These are phyloP conservation scores for Taiozyma onychis DNA, from an alignment of 1,139 yeast species.

Conservation along the genomic window DNA sequence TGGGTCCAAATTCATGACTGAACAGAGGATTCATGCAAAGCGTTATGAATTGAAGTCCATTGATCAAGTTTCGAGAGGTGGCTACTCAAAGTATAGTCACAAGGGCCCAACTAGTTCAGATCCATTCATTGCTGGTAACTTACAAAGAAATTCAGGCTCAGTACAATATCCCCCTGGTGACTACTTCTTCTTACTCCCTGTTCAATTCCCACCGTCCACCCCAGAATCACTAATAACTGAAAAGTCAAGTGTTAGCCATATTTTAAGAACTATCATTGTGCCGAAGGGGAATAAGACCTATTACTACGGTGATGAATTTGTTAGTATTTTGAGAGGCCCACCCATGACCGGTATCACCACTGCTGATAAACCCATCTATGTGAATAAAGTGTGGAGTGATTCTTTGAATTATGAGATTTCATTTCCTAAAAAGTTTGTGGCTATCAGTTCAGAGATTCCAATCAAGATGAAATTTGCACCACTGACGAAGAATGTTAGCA, in stretches of 20 bases:
- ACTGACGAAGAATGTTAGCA: slow-evolving; percentile 55
- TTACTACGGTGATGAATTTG: slow-evolving; percentile 19
- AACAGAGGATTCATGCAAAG: slow-evolving; percentile 14
- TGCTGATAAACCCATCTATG: slow-evolving; percentile 75
- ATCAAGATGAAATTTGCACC: slow-evolving; percentile 70
- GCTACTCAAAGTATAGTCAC: slow-evolving; percentile 5
- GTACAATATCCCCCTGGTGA: slow-evolving; percentile 47
- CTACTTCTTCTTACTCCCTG: slow-evolving; percentile 71
- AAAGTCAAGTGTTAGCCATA: slow-evolving; percentile 30
- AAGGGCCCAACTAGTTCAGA: slow-evolving; percentile 6
- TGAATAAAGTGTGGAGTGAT: slow-evolving; percentile 79
- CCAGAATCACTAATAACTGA: slow-evolving; percentile 59
- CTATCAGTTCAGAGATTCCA: slow-evolving; percentile 59
- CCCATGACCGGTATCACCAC: slow-evolving; percentile 72
- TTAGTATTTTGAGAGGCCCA: slow-evolving; percentile 58
- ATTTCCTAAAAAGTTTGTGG: slow-evolving; percentile 68
- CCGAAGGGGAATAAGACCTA: slow-evolving; percentile 17
- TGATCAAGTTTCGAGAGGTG: slow-evolving; percentile 15
- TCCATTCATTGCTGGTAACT: slow-evolving; percentile 13
- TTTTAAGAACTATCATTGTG: slow-evolving; percentile 22
- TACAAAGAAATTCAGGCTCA: slow-evolving; percentile 8
- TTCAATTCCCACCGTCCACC: slow-evolving; percentile 60
- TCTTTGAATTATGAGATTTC: slow-evolving; percentile 73
- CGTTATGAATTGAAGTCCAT: slow-evolving; percentile 6
- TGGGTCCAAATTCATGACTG: slow-evolving; percentile 13